Evolutionary conservation across 2,329 filamentous ascomycete species (phyloP).

Genomic region (Sclerotinia trifoliorum): DNA sequence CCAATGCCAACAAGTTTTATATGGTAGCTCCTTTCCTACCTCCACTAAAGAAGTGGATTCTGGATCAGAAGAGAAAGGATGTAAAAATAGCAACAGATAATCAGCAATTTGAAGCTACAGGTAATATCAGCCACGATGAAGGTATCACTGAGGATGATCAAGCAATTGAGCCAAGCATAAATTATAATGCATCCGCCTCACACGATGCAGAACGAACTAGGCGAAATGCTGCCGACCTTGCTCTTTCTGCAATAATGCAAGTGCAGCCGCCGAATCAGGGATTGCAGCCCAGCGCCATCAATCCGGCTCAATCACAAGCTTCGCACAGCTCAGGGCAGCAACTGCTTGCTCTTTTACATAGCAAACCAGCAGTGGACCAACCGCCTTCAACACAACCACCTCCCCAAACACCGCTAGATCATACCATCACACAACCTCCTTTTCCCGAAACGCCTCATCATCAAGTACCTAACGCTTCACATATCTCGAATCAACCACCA

Average conservation of each 20-base stretch:
- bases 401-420: slow-evolving; percentile 56
- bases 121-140: slow-evolving; percentile 53
- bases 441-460: slow-evolving; percentile 60
- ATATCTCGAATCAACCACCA: slow-evolving; percentile 48
- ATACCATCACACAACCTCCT: slow-evolving; percentile 49
- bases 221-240: slow-evolving; percentile 36
- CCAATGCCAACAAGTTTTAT: slow-evolving; percentile 81
- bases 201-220: slow-evolving; percentile 22
- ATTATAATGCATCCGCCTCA: slow-evolving; percentile 23
- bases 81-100: slow-evolving; percentile 47
- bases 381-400: slow-evolving; percentile 33
- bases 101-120: slow-evolving; percentile 43
- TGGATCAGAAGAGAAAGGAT: slow-evolving; percentile 76
- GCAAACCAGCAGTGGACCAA: slow-evolving; percentile 31
- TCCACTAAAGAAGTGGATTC: slow-evolving; percentile 85
- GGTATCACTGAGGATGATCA: slow-evolving; percentile 61
- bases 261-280: slow-evolving; percentile 54
- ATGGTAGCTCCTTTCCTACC: slow-evolving; percentile 95
- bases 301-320: slow-evolving; percentile 23
- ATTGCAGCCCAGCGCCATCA: slow-evolving; percentile 41
- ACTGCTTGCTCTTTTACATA: slow-evolving; percentile 54
- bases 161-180: slow-evolving; percentile 29
- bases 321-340: slow-evolving; percentile 44
- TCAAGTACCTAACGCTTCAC: slow-evolving; percentile 51
- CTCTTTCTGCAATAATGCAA: slow-evolving; percentile 55